A percentile compares a stretch with the other conserved stretches of the same genome.
These are phyloP conservation scores for Wickerhamiella kazuoi DNA, from an alignment of 805 yeast species.

Conservation along the genomic window DNA sequence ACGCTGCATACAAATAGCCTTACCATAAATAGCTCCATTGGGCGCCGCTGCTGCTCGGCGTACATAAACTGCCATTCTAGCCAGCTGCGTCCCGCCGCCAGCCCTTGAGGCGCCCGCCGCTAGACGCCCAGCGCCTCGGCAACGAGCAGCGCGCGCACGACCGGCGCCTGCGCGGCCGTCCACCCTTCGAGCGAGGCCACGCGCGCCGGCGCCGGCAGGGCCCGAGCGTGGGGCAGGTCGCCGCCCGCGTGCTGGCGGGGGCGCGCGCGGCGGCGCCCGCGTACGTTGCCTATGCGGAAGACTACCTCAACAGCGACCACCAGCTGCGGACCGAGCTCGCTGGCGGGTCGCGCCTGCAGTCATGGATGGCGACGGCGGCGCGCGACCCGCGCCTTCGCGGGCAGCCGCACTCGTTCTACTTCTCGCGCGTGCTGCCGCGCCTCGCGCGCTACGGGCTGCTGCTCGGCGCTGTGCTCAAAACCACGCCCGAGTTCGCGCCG, in stretches of 20 bases:
- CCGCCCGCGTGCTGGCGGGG: slow-evolving; percentile 51
- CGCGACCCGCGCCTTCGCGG: slow-evolving; percentile 29
- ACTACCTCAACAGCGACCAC: slow-evolving; percentile 22
- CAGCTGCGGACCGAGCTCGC: slow-evolving; percentile 27
- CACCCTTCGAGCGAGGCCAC: no score
- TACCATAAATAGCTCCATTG: no score
- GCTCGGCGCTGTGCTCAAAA: slow-evolving; percentile 37
- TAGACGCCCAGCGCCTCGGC: no score
- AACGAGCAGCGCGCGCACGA: no score
- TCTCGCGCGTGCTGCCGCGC: slow-evolving; percentile 38
- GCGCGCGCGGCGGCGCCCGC: slow-evolving; percentile 35
- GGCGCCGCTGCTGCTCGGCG: no score
- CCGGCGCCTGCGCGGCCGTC: no score
- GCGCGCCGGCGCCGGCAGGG: slow-evolving; percentile 43
- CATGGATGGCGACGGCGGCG: slow-evolving; percentile 40
- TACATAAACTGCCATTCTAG: no score
- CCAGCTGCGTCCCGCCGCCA: no score
- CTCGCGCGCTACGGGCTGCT: slow-evolving; percentile 45
- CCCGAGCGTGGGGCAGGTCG: slow-evolving; percentile 45
- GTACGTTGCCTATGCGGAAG: slow-evolving; percentile 40
- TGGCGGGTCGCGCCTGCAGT: slow-evolving; percentile 29
- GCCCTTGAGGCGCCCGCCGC: no score
- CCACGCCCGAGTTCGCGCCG: slow-evolving; percentile 29
- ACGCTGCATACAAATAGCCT: no score
- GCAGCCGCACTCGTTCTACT: slow-evolving; percentile 27